Evolutionary conservation across 352 stramenopile species (phyloP), one percentile per base, ranked within the genome.

Genomic region (Phytophthora hibernalis): DNA sequence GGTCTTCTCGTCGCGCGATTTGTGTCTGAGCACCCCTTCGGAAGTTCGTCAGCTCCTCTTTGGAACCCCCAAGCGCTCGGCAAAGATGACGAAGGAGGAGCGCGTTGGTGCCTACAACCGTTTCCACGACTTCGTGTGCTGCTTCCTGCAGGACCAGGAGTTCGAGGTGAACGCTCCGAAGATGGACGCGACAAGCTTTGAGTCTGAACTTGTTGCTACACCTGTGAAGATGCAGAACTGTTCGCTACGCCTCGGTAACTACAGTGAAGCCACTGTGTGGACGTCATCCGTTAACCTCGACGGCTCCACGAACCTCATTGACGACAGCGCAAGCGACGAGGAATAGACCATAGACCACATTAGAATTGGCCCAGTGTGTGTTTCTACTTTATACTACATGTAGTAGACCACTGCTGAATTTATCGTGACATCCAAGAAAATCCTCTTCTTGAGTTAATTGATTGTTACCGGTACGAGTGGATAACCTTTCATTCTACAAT

Each of bases 161-260:
- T 74, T 67, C 12, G 67, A 70, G 44, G 67, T 74, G 22, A 67
- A 70, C 18, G 62, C 55, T 6, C 61, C 61, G 2, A 48, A 62
- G 35, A 57, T 50, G 30, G 45, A 61, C 9, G 2, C 26, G 0
- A 62, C 57, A 0, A 40, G 20, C 10, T 68, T 72, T 12, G 42
- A 65, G 24, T 7, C 47, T n/a, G 31, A 64, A 1, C 54, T 70
- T 11, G 54, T 65, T 1, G 12, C 54, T 12, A 65, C 38, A 11
- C 38, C 47, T 8, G 47, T 70, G 2, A 70, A 65, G 48, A 65
- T 60, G 54, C 48, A 9, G 11, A 59, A 65, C 24, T 65, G 54
- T 22, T 58, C 47, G 0, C 37, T 44, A 22, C 62, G 65, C 22
- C 15, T 70, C 5, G 52, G 48, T 20, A 49, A 65, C 38, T 70